Conservation (phyloP, 495 filamentous ascomycete species). For the Pseudoneurospora amorphoporcata region DNA sequence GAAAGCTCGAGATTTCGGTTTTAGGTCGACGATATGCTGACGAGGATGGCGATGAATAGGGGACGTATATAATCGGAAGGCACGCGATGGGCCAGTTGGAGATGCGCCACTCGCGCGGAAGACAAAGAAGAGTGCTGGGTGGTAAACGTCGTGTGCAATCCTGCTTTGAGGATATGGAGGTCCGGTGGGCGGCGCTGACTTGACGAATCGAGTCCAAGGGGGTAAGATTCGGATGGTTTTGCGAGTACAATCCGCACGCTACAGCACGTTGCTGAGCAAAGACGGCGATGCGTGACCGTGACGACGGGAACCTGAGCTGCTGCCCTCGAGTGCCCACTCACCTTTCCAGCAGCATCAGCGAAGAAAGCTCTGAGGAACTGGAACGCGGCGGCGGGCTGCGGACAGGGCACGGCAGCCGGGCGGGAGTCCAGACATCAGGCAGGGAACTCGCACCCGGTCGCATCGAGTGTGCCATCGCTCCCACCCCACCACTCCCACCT, state of each 20-base stretch:
- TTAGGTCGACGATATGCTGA: background rate
- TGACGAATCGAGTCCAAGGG: background rate
- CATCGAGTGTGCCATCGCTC: background rate
- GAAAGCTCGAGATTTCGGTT: background rate
- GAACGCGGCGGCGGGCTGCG: background rate
- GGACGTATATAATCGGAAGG: background rate
- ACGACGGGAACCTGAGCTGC: background rate
- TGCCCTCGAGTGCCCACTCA: background rate
- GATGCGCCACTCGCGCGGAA: background rate
- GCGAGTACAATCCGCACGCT: background rate
- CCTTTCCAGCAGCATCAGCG: background rate
- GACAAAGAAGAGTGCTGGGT: background rate
- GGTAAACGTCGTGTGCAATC: background rate
- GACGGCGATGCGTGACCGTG: background rate
- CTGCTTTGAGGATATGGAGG: background rate
- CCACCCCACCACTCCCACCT: background rate
- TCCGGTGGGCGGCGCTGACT: background rate
- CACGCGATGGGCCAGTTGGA: background rate
- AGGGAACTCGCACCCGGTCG: background rate
- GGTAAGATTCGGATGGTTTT: background rate
- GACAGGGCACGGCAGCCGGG: background rate
- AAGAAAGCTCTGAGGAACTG: background rate
- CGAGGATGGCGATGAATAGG: background rate
- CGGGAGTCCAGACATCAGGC: background rate
- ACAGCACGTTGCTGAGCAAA: background rate